Conservation (phyloP, 192 early-diverging fungal species). For the Backusella psychrophila region DNA sequence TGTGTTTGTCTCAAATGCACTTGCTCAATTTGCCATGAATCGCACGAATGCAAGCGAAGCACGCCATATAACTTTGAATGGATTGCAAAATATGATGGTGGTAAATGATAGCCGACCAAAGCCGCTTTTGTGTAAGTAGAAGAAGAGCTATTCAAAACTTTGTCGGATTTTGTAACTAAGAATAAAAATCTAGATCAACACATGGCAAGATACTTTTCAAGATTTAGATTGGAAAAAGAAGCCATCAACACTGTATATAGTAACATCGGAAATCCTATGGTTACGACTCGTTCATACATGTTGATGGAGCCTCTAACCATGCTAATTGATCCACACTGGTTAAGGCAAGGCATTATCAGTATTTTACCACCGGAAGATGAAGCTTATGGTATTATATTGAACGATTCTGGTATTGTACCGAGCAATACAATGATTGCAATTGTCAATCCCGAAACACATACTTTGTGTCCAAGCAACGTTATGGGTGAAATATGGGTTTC, state of each 20-base stretch:
- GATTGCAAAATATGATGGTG: conserved; percentile 63
- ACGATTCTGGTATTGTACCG: conserved; percentile 72
- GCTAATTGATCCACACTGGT: conserved; percentile 58
- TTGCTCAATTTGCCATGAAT: conserved; percentile 70
- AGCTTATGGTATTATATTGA: conserved; percentile 53
- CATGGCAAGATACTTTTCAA: conserved; percentile 56
- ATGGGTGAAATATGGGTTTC: conserved; percentile 90
- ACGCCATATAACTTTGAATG: conserved; percentile 21
- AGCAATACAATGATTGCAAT: conserved; percentile 83
- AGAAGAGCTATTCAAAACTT: neutral
- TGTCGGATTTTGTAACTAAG: neutral
- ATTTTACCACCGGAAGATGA: conserved; percentile 53
- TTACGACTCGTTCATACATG: conserved; percentile 81
- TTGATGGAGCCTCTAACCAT: conserved; percentile 66
- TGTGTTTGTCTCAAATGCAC: conserved; percentile 56
- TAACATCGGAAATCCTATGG: conserved; percentile 73
- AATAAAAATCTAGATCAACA: conserved; percentile 37
- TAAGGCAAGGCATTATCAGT: conserved; percentile 67
- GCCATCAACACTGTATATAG: conserved; percentile 75
- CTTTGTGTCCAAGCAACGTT: conserved; percentile 63
- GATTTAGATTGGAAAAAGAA: conserved; percentile 63
- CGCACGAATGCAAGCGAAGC: conserved; percentile 31
- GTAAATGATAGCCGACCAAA: conserved; percentile 52
- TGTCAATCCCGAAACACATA: conserved; percentile 73
- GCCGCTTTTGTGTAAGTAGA: conserved; percentile 42